Evolutionary conservation across 306 rosid genomes (phyloP).

Genomic region (Canavalia ensiformis): DNA sequence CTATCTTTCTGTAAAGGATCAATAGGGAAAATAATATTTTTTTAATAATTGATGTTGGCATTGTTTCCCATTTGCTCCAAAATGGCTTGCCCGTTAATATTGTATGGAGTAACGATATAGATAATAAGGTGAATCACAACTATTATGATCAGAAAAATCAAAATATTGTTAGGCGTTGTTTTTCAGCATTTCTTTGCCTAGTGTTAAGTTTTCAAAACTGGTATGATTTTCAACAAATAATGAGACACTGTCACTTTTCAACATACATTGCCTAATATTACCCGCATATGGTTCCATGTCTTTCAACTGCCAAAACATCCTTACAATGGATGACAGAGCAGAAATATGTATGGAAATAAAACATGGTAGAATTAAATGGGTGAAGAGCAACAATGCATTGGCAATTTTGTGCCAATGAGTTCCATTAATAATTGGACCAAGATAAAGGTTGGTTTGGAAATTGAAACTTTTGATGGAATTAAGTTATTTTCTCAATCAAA

Average conservation of each 20-base stretch:
- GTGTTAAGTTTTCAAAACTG: background rate
- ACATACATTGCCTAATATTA: background rate
- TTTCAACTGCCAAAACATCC: background rate
- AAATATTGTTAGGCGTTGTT: background rate
- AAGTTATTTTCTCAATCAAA: constrained; percentile 4
- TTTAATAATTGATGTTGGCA: background rate
- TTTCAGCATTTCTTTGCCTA: background rate
- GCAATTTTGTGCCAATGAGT: background rate
- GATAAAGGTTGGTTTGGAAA: background rate
- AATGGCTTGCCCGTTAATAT: background rate
- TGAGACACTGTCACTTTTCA: background rate
- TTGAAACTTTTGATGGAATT: background rate
- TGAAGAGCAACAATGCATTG: constrained; percentile 12
- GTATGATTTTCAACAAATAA: background rate
- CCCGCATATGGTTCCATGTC: background rate
- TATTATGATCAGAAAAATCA: background rate
- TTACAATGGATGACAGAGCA: background rate
- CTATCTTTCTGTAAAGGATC: background rate
- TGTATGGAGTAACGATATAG: background rate
- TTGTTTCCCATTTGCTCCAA: background rate
- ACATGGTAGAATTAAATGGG: background rate
- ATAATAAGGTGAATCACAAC: background rate
- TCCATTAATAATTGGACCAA: background rate
- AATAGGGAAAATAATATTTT: background rate
- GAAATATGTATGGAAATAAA: background rate